Base-by-base conservation (phyloP, 1,284 basidiomycete species). In the Papiliotrema laurentii region DNA sequence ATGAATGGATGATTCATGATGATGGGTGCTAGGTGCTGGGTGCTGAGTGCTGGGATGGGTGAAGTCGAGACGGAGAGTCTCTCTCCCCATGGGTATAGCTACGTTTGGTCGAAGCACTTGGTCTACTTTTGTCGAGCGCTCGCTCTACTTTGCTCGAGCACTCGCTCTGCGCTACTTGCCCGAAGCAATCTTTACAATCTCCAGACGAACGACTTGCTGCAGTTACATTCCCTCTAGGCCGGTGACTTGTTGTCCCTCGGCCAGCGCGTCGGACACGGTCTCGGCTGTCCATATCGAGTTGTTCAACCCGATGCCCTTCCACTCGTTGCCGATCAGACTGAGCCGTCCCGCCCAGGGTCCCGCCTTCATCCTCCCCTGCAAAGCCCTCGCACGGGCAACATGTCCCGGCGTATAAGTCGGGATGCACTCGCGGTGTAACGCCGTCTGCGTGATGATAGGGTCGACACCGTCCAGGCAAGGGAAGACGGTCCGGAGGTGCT, bases 221-320 rank as follows among this genome's bases (percentile, higher is more conserved):
- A n/a, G n/a, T n/a, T n/a, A n/a, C n/a, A n/a, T n/a, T n/a, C 30
- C 16, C 30, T 75, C 74, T 45, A 75, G 47, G 0, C 74, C 74
- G 7, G 71, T 75, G 4, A 61, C 58, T 0, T 13, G 27, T n/a
- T 50, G 36, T 1, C 59, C 60, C 1, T 43, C n/a, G 0, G 28
- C 46, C 19, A 75, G 42, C 2, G 46, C 55, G 18, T 54, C 50
- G 0, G 70, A 73, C 9, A 75, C 64, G 5, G 54, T 55, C 59
- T 82, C 80, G 9, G 85, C 90, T 4, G 81, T 81, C 61, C 84
- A 81, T 25, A 94, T 81, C 68, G 90, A 93, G 65, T 97, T 93
- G 16, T 87, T 89, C 4, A 97, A 80, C 50, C 91, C 92, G 1
- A 94, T 89, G 1, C 91, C 93, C 0, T 81, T 83, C 27, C 92